phyloP scores from a whole-genome alignment of 202 grass and related monocot species.

The Carex sylvatica region DNA sequence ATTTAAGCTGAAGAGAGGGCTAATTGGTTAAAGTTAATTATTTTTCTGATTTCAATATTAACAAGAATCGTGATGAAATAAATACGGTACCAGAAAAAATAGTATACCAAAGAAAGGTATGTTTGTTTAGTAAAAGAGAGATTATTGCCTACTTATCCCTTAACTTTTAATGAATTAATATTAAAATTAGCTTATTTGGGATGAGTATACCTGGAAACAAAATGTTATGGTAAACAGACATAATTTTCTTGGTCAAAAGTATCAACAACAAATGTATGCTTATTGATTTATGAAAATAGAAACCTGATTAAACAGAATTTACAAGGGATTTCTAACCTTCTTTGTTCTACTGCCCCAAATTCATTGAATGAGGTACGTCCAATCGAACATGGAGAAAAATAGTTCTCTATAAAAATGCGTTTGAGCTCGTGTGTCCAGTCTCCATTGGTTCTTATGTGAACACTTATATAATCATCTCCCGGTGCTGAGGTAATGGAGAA shows the following conservation, averaged over 20 bases:
- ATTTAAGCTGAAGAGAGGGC: not conserved
- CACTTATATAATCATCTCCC: constrained; percentile 88
- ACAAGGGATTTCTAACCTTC: constrained; percentile 43
- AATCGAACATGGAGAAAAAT: constrained; percentile 50
- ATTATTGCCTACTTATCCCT: not conserved
- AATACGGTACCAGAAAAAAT: not conserved
- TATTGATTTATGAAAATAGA: not conserved
- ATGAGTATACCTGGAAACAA: not conserved
- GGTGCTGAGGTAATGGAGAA: constrained; percentile 99
- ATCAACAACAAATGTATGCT: not conserved
- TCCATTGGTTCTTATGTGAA: constrained; percentile 86
- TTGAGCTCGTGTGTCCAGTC: constrained; percentile 99
- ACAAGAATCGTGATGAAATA: not conserved
- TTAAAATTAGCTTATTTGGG: not conserved
- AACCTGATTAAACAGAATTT: not conserved
- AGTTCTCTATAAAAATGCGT: constrained; percentile 70
- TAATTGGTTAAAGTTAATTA: not conserved
- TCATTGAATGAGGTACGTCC: constrained; percentile 66
- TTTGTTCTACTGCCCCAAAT: constrained; percentile 52
- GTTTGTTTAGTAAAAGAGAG: not conserved
- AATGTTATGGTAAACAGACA: not conserved
- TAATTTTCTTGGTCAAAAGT: not conserved
- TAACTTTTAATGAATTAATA: not conserved
- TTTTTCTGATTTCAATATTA: not conserved
- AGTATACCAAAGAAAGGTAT: not conserved